These are phyloP conservation scores for Adansonia digitata DNA, from an alignment of 345 rosid species.

Conservation along the genomic window DNA sequence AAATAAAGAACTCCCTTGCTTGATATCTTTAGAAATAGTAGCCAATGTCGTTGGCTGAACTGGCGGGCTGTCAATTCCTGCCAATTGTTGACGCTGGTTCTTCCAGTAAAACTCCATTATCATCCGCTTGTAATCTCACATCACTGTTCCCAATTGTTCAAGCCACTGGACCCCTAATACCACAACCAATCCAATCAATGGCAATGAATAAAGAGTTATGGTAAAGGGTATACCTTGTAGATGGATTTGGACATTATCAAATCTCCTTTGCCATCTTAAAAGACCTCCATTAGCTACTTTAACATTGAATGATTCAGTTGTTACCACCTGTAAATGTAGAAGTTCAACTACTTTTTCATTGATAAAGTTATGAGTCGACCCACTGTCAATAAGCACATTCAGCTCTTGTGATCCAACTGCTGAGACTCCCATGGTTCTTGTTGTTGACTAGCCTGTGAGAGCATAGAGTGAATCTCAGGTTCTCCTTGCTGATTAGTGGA, in stretches of 20 bases:
- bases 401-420: neutral
- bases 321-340: neutral
- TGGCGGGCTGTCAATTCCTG: accelerated
- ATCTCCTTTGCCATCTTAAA: neutral
- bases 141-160: neutral
- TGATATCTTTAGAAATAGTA: neutral
- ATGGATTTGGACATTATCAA: neutral
- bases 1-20: neutral
- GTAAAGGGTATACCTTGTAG: neutral
- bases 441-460: too few relatives aligned
- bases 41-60: accelerated
- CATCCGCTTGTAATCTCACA: too few relatives aligned
- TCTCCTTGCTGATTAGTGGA: too few relatives aligned
- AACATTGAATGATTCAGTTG: too few relatives aligned
- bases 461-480: too few relatives aligned
- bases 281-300: too few relatives aligned
- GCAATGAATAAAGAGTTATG: neutral
- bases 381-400: neutral
- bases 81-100: too few relatives aligned
- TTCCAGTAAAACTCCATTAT: neutral
- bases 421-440: too few relatives aligned
- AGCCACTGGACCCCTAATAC: neutral
- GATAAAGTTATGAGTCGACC: too few relatives aligned
- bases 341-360: too few relatives aligned
- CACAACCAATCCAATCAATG: neutral